phyloP scores from a whole-genome alignment of 768 basidiomycete genomes.

The Macrocybe gigantea region DNA sequence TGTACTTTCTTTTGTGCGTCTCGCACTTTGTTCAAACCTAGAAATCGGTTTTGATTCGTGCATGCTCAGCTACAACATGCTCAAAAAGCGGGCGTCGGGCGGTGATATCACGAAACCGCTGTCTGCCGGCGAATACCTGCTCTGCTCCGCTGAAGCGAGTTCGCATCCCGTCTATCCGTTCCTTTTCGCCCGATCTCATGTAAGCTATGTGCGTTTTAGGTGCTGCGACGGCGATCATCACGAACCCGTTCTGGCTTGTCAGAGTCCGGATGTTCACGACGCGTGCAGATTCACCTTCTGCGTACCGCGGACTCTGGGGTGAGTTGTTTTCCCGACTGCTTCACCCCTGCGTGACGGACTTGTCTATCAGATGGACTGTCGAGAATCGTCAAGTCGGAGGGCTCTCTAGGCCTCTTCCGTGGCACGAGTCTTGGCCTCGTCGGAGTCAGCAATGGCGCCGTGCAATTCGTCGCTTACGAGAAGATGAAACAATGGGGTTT shows the following conservation, averaged over 20 bases:
- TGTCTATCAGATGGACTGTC: constrained; percentile 51
- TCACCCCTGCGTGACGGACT: too few relatives aligned
- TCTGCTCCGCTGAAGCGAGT: constrained; percentile 97
- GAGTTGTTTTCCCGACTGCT: constrained; percentile 17
- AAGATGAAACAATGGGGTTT: constrained; percentile 91
- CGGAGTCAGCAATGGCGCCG: constrained; percentile 90
- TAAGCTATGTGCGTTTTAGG: constrained; percentile 41
- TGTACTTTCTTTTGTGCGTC: constrained; percentile 96
- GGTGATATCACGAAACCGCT: constrained; percentile 62
- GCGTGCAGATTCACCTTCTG: constrained; percentile 50
- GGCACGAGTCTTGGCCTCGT: constrained; percentile 86
- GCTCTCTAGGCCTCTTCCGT: constrained; percentile 73
- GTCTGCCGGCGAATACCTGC: constrained; percentile 72
- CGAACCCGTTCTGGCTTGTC: constrained; percentile 97
- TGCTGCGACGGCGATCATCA: constrained; percentile 88
- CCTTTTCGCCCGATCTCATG: constrained; percentile 1
- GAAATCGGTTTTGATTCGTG: neutral
- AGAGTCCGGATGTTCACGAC: constrained; percentile 97
- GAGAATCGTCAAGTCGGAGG: constrained; percentile 68
- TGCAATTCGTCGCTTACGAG: constrained; percentile 96
- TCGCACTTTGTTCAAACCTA: neutral
- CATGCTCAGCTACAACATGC: constrained; percentile 76
- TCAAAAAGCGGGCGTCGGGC: constrained; percentile 75
- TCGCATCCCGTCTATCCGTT: constrained; percentile 33
- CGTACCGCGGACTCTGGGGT: constrained; percentile 83